Base-by-base conservation (phyloP, 805 yeast species). In the Suhomyces vadensis region DNA sequence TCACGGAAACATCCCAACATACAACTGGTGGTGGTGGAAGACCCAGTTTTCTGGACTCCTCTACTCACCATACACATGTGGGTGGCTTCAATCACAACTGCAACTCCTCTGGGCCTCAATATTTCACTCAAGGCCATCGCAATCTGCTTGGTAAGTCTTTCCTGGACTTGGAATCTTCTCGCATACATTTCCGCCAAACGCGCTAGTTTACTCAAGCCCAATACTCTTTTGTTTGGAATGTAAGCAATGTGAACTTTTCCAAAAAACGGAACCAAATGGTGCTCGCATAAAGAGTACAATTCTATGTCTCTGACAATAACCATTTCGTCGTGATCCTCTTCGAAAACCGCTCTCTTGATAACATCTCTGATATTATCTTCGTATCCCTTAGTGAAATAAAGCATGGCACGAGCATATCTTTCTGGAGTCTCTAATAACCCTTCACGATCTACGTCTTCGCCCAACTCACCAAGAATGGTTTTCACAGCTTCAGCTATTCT, bases 11-110 rank as follows among this genome's bases (percentile, higher is more conserved):
- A 87, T 7, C 99, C 99, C 56, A 94, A 77, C 97, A 94, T 92
- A 61, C 98, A 92, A 58, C 96, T 87, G 14, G 99, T 94, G 25
- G 90, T 83, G 2, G 99, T 94, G 14, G 87, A 78, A 14, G 96
- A 86, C 1, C 98, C 97, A 0, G 96, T 82, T 67, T 94, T 94
- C 65, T 94, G 97, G 21, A 94, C 88, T 44, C 99, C 99, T 61
- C 99, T 80, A 64, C 95, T 88, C 21, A 92, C 98, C 99, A 94
- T 94, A 66, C 99, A 94, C 99, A 94, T 94, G 63, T 94, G 99
- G 2, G 92, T 81, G 14, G 97, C 97, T 67, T 94, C 99, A 58
- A 94, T 90, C 21, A 94, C 98, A 31, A 94, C 99, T 1, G 98
- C 99, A 6, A 94, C 99, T 49, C 99, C 99, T 58, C 91, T 79